Evolutionary conservation across 768 basidiomycete species (phyloP), one percentile per base, ranked within the genome.

Genomic region (Saitozyma sp.): DNA sequence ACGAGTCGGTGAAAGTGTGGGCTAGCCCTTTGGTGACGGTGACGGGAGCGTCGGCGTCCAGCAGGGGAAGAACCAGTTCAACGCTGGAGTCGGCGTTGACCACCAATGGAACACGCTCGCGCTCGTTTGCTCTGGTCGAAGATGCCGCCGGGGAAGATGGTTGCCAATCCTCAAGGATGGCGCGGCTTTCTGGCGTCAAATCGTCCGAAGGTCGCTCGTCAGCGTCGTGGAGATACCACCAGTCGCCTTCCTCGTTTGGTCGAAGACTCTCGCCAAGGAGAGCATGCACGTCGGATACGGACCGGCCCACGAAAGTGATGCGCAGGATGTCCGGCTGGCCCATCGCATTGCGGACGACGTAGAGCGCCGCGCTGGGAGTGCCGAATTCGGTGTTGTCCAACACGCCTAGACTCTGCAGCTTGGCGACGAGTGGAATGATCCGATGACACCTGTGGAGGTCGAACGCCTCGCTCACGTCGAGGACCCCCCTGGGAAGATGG

Each of bases 141-240:
- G 37, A 42, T 52, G 42, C 39, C 19, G 38, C 45, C 19, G 43
- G 50, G 11, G 19, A 10, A 10, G 29, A 20, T 40, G 48, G 46
- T 37, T 41, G 48, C 71, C 71, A 73, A 6, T 61, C 50, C 46
- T 73, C 71, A 65, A 73, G 64, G 37, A 67, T 69, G 20, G 60
- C 68, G n/a, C 56, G 51, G 3, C 62, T 64, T 42, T 73, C 68
- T 14, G 17, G 42, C 8, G 56, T 61, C 56, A 71, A 62, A 14
- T 60, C 63, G 50, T 58, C 50, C 38, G n/a, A 37, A 1, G 17
- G 11, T n/a, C 17, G 13, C 6, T 45, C 50, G 14, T 20, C 8
- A 8, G 10, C 19, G 11, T 68, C 59, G 37, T 58, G 53, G 45
- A 69, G 41, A 52, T 50, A 60, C 64, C 64, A 72, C 63, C 67